These are phyloP conservation scores for Aleurites moluccanus DNA, from an alignment of 441 rosid genomes.

Conservation along the genomic window DNA sequence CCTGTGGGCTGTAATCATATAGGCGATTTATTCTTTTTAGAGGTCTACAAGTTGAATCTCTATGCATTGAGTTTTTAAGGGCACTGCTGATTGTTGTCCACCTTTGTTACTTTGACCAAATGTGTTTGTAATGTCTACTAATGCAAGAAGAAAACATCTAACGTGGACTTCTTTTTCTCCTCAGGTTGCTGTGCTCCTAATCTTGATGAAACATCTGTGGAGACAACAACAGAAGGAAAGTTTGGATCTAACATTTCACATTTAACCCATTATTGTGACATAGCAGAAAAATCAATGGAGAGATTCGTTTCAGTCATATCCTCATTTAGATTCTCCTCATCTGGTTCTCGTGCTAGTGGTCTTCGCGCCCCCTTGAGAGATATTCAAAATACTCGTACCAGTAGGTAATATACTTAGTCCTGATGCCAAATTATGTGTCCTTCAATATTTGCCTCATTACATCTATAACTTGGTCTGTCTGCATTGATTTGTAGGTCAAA, in stretches of 20 bases:
- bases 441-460: conserved; percentile 7
- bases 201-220: conserved; percentile 28
- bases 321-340: conserved; percentile 52
- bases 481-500: conserved; percentile 41
- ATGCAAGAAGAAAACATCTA: background rate
- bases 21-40: background rate
- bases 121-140: background rate
- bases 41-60: conserved; percentile 9
- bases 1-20: background rate
- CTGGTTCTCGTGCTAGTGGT: conserved; percentile 91
- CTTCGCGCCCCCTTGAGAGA: conserved; percentile 86
- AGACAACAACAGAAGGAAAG: conserved; percentile 39
- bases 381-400: conserved; percentile 44
- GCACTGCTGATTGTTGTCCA: background rate
- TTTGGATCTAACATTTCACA: conserved; percentile 84
- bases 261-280: conserved; percentile 53
- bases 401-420: conserved; percentile 41
- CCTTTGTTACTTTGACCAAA: background rate
- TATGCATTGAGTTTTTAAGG: background rate
- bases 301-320: conserved; percentile 66
- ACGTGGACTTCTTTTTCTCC: conserved; percentile 2
- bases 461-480: conserved; percentile 27
- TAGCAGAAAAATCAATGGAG: conserved; percentile 87
- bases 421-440: background rate
- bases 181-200: conserved; percentile 22